These are phyloP conservation scores for Mimosa pudica DNA, from an alignment of 306 rosid species.

Conservation along the genomic window DNA sequence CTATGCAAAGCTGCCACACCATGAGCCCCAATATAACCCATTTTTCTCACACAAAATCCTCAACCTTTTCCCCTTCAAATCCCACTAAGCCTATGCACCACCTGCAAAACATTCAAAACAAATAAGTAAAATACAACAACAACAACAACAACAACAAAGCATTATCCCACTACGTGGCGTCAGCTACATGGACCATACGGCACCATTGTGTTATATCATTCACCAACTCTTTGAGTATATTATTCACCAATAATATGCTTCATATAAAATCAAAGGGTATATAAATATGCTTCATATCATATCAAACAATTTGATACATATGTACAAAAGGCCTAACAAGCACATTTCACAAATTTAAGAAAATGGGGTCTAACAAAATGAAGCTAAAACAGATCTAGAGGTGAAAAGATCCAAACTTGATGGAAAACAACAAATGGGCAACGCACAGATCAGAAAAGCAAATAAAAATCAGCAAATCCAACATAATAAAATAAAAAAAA, in stretches of 20 bases:
- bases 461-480: slow-evolving; percentile 2
- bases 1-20: slow-evolving; percentile 81
- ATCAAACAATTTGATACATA: slow-evolving; percentile 15
- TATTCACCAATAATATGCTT: too few relatives aligned
- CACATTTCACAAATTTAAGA: slow-evolving; percentile 13
- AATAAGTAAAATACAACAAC: slow-evolving; percentile 2
- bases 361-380: slow-evolving; percentile 2
- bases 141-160: too few relatives aligned
- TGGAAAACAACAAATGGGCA: slow-evolving; percentile 4
- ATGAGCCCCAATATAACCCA: slow-evolving; percentile 89
- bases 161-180: too few relatives aligned
- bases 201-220: too few relatives aligned
- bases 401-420: not conserved
- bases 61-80: slow-evolving; percentile 33
- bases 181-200: too few relatives aligned
- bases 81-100: slow-evolving; percentile 42
- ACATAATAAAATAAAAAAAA: not conserved
- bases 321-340: slow-evolving; percentile 7
- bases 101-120: slow-evolving; percentile 43
- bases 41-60: slow-evolving; percentile 40
- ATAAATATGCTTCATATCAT: slow-evolving; percentile 12
- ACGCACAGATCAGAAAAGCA: not conserved
- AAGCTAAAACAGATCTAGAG: slow-evolving; percentile 19
- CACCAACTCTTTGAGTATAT: too few relatives aligned
- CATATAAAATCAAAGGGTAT: not conserved